A percentile compares a stretch with the other conserved stretches of the same genome.
phyloP scores from a whole-genome alignment of 2,329 filamentous ascomycete species.

The Aaosphaeria pasadenensis region DNA sequence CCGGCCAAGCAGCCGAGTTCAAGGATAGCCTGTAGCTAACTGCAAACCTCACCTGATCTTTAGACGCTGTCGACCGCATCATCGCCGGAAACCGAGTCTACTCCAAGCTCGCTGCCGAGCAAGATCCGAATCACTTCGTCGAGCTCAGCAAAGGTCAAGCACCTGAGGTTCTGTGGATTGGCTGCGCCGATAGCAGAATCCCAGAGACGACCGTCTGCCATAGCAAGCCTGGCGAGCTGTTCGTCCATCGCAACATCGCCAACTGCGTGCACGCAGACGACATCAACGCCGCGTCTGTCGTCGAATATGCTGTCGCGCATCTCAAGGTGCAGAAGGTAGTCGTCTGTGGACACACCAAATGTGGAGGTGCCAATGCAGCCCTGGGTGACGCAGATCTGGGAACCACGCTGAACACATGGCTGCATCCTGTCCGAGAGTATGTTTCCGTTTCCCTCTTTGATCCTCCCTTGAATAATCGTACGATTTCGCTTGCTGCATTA shows the following conservation, averaged over 20 bases:
- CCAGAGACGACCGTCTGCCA: slow-evolving; percentile 80
- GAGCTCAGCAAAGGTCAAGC: slow-evolving; percentile 65
- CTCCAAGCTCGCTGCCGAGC: slow-evolving; percentile 61
- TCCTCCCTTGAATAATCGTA: background rate
- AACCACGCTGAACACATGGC: slow-evolving; percentile 58
- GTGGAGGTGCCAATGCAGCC: slow-evolving; percentile 57
- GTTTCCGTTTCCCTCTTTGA: slow-evolving; percentile 1
- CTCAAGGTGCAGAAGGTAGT: slow-evolving; percentile 65
- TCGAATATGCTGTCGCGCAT: slow-evolving; percentile 74
- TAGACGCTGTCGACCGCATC: slow-evolving; percentile 60
- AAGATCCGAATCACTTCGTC: slow-evolving; percentile 70
- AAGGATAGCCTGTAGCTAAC: slow-evolving; percentile 13
- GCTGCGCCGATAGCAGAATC: slow-evolving; percentile 81
- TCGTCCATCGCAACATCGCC: slow-evolving; percentile 88
- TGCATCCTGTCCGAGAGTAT: slow-evolving; percentile 53
- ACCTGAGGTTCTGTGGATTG: slow-evolving; percentile 73
- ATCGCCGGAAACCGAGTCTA: slow-evolving; percentile 69
- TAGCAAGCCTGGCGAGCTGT: slow-evolving; percentile 78
- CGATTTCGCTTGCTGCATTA: too few species aligned
- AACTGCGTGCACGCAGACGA: slow-evolving; percentile 76
- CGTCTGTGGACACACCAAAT: slow-evolving; percentile 60
- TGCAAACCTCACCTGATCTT: slow-evolving; percentile 22
- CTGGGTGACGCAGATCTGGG: slow-evolving; percentile 57
- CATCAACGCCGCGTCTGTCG: slow-evolving; percentile 70
- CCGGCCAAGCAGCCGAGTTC: slow-evolving; percentile 4